phyloP scores from a whole-genome alignment of 169 alveolate species.

The Plasmodium cynomolgi region DNA sequence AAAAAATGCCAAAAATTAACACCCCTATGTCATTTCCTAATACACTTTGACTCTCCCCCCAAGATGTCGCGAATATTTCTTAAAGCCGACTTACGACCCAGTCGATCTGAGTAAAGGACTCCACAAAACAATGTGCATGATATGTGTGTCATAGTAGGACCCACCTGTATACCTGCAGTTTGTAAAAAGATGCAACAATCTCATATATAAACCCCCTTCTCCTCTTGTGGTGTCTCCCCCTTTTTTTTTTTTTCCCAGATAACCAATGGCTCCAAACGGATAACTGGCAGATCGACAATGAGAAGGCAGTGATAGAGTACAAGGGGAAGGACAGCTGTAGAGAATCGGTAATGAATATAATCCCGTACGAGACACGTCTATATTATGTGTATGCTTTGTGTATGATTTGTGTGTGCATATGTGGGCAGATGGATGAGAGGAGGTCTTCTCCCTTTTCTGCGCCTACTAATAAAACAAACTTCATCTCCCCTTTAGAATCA shows the following conservation, averaged over 20 bases:
- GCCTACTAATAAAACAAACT: background rate
- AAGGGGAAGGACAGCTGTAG: constrained; percentile 56
- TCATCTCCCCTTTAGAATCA: constrained; percentile 30
- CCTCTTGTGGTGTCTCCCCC: background rate
- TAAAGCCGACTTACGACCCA: constrained; percentile 50
- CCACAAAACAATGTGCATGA: background rate
- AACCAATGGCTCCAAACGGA: constrained; percentile 60
- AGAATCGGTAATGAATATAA: constrained; percentile 43
- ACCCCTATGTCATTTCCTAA: background rate
- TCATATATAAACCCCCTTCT: background rate
- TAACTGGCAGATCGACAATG: constrained; percentile 38
- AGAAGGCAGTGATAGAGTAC: constrained; percentile 68
- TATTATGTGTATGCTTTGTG: background rate
- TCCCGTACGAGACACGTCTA: background rate
- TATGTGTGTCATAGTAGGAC: background rate
- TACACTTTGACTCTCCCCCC: background rate
- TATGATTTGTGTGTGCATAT: background rate
- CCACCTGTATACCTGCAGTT: background rate
- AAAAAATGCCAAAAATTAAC: background rate
- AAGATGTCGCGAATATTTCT: constrained; percentile 74
- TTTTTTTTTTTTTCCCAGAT: background rate
- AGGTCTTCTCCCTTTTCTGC: background rate
- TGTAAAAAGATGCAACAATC: no score
- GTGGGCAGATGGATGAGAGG: background rate
- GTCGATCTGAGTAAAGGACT: constrained; percentile 42